phyloP scores from a whole-genome alignment of 2,329 filamentous ascomycete genomes.

The Ploettnerulaceae sp. region DNA sequence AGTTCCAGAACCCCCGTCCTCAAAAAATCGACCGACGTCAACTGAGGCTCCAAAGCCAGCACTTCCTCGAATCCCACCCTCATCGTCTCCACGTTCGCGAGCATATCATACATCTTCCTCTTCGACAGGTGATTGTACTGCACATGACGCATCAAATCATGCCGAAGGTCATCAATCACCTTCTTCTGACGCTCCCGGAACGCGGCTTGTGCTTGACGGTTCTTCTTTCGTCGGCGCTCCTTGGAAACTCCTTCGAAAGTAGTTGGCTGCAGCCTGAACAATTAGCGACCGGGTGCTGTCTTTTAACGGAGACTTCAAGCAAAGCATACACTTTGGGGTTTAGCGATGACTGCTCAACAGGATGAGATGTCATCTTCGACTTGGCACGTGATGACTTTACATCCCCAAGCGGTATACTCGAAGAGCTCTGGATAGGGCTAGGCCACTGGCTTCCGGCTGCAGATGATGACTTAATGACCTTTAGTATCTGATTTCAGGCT shows the following conservation, averaged over 20 bases:
- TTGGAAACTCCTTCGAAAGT: background rate
- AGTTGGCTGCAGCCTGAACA: background rate
- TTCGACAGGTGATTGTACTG: background rate
- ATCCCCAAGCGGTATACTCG: background rate
- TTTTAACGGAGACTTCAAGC: too few species aligned
- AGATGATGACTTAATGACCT: background rate
- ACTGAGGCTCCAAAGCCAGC: background rate
- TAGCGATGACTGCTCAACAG: background rate
- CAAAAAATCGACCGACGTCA: slow-evolving; percentile 1
- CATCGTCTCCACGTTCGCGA: background rate
- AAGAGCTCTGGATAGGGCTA: background rate
- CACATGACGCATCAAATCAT: background rate
- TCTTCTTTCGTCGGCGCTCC: slow-evolving; percentile 3
- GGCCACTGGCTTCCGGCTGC: background rate
- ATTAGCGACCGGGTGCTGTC: too few species aligned
- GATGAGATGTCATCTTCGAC: slow-evolving; percentile 1
- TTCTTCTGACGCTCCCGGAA: slow-evolving; percentile 7
- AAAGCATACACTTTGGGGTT: background rate
- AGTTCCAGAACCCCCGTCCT: slow-evolving; percentile 2
- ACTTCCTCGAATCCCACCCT: background rate
- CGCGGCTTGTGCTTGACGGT: slow-evolving; percentile 1
- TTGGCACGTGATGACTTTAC: background rate
- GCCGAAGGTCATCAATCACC: background rate
- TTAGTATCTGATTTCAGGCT: background rate
- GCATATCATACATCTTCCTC: background rate